phyloP scores from a whole-genome alignment of 441 rosid species.

The Pelargonium citronellum region DNA sequence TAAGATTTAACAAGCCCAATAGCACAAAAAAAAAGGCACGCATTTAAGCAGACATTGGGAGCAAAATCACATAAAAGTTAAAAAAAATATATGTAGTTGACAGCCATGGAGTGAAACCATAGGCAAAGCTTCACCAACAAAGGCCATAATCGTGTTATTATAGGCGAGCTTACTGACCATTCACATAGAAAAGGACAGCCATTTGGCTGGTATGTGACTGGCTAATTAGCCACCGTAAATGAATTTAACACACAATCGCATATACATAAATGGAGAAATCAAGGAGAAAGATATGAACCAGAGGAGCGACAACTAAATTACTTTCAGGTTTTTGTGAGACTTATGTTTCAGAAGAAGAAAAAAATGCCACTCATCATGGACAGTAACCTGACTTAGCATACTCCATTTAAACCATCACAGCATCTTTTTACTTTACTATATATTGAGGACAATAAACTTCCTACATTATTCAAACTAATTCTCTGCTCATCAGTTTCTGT shows the following conservation, averaged over 20 bases:
- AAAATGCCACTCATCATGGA: no score
- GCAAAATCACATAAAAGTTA: background rate
- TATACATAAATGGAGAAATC: background rate
- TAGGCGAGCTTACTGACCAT: conserved; percentile 23
- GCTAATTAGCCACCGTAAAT: conserved; percentile 22
- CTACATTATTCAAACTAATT: no score
- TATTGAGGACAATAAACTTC: no score
- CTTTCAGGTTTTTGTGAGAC: background rate
- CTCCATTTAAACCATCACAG: no score
- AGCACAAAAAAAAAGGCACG: no score
- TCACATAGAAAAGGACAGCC: conserved; percentile 17
- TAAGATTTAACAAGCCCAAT: no score
- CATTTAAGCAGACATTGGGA: background rate
- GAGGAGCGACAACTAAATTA: conserved; percentile 2
- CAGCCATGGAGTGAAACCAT: background rate
- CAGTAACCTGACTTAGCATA: no score
- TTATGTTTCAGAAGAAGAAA: no score
- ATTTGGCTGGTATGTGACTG: conserved; percentile 12
- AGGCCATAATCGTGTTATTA: conserved; percentile 4
- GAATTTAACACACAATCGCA: background rate
- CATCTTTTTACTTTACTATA: no score
- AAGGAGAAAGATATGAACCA: conserved; percentile 38
- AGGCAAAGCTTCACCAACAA: background rate
- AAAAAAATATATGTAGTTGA: background rate
- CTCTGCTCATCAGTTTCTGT: no score